Evolutionary conservation across 257 asterid genomes (phyloP).

Genomic region (Echium plantagineum): DNA sequence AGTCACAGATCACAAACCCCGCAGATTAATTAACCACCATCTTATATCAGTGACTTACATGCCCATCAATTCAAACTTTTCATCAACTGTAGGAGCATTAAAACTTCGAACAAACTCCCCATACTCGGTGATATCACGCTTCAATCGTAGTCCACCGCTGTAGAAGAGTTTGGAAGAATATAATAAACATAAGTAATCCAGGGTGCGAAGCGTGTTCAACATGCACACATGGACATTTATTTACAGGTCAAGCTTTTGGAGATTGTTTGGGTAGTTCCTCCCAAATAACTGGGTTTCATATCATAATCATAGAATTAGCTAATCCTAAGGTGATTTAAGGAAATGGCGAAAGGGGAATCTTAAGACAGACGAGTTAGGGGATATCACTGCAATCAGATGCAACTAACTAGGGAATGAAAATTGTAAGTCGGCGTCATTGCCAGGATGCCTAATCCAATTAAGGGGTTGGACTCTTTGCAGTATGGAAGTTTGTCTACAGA

Average conservation of each 20-base stretch:
- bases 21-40: conserved; percentile 7
- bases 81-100: conserved; percentile 95
- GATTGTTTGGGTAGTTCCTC: too few relatives aligned
- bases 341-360: too few relatives aligned
- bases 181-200: background rate
- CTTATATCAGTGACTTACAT: conserved; percentile 45
- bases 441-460: background rate
- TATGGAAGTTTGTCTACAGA: background rate
- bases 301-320: background rate
- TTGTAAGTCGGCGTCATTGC: background rate
- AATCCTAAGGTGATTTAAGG: background rate
- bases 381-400: background rate
- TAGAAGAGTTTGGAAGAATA: conserved; percentile 7
- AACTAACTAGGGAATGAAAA: too few relatives aligned
- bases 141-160: conserved; percentile 96
- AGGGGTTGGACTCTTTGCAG: background rate
- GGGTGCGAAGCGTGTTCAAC: background rate
- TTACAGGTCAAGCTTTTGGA: too few relatives aligned
- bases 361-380: background rate
- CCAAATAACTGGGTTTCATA: background rate
- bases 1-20: conserved; percentile 7
- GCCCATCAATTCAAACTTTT: conserved; percentile 88
- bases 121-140: conserved; percentile 97
- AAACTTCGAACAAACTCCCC: conserved; percentile 95
- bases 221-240: too few relatives aligned